Evolutionary conservation across 2,329 filamentous ascomycete genomes (phyloP), one percentile per base, ranked within the genome.

Genomic region (Neofusicoccum cordaticola): DNA sequence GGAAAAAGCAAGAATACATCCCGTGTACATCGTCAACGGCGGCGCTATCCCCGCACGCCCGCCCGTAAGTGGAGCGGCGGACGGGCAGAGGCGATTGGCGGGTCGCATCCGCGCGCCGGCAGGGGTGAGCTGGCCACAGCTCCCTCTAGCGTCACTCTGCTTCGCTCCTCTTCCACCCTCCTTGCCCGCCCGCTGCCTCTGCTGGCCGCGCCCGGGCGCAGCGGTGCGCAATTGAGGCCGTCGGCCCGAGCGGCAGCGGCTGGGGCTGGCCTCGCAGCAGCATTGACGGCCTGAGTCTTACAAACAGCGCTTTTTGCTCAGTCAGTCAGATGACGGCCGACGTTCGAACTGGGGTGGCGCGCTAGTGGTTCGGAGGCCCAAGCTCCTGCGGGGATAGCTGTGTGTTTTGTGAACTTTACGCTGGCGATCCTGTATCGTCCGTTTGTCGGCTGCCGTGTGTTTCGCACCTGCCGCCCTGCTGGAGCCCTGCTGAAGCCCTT

Each of bases 361-460:
- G 56, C 56, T 60, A 60, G 56, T 41, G 56, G 47, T 9, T 19
- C 41, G 9, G 31, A 34, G 56, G 56, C 56, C 56, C 56, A 60
- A 60, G 56, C 56, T 60, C 56, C 56, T 60, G 56, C 56, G 56
- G 56, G 56, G 56, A 34, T n/a, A 42, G 37, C 52, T 53, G 34
- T 22, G 56, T 35, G 9, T 47, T 45, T 35, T 35, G n/a, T 31
- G 17, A 52, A 27, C 35, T 56, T 42, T 42, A 42, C 19, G 12
- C 13, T 13, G 45, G 12, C 19, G 50, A 44, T 27, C 37, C 39
- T 45, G 47, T 50, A 50, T 34, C 27, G 12, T 27, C 47, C 51
- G 15, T 22, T 22, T 22, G 22, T 22, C 22, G 3, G 22, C 2
- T 22, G 22, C 22, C 22, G 22, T 22, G 22, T 22, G 22, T 22